Percentiles rank a stretch among this genome's conserved stretches.
Evolutionary conservation across 352 stramenopile genomes (phyloP).

Genomic region (Phytophthora agathidicida): DNA sequence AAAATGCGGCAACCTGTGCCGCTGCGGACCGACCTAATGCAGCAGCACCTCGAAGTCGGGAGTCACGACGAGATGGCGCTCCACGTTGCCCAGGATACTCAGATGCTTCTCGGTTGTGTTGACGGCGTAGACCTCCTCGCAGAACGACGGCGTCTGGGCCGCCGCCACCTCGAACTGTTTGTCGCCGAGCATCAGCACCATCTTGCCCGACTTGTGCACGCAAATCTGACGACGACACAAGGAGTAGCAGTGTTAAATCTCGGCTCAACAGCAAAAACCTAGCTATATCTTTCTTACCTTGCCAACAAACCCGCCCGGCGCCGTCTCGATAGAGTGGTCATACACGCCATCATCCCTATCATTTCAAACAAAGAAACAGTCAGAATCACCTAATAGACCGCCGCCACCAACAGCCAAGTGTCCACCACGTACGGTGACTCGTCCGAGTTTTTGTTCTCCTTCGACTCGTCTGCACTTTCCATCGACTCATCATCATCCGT

Average conservation of each 20-base stretch:
- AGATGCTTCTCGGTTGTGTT: conserved; percentile 75
- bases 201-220: conserved; percentile 87
- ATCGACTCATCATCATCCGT: conserved; percentile 42
- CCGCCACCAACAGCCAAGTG: neutral
- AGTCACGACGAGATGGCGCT: conserved; percentile 85
- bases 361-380: conserved; percentile 4
- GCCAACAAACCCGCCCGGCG: conserved; percentile 81
- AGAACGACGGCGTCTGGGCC: conserved; percentile 83
- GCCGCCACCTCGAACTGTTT: conserved; percentile 86
- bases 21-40: no score
- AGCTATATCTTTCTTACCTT: conserved; percentile 52
- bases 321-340: conserved; percentile 69
- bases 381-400: neutral
- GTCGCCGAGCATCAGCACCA: conserved; percentile 84
- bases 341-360: conserved; percentile 64
- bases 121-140: conserved; percentile 85
- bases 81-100: conserved; percentile 74
- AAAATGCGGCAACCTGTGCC: no score
- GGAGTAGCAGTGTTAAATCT: neutral
- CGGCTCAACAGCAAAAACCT: neutral
- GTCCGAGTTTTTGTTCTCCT: conserved; percentile 24
- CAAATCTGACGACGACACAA: conserved; percentile 50
- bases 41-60: conserved; percentile 87
- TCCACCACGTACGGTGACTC: conserved; percentile 30
- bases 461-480: conserved; percentile 27